Conservation (phyloP, 345 rosid genomes). For the Brassica nigra region DNA sequence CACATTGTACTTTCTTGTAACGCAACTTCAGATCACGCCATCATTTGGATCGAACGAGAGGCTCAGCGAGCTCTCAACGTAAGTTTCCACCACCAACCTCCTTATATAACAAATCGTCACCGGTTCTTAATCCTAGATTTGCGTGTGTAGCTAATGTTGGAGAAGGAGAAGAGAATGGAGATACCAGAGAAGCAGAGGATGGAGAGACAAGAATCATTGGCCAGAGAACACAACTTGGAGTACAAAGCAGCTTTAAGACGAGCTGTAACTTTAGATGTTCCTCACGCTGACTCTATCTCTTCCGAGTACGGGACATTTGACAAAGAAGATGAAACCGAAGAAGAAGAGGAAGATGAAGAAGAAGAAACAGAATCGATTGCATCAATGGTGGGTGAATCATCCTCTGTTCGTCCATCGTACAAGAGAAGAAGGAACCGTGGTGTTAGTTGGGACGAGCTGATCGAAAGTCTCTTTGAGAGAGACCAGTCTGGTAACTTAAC, state of each 20-base stretch:
- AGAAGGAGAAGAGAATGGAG: constrained; percentile 67
- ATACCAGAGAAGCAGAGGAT: constrained; percentile 77
- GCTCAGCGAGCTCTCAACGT: constrained; percentile 76
- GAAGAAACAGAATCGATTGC: constrained; percentile 15
- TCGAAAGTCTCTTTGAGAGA: constrained; percentile 66
- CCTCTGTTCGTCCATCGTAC: constrained; percentile 42
- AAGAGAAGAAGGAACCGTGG: constrained; percentile 34
- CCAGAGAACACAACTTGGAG: constrained; percentile 68
- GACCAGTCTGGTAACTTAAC: constrained; percentile 65
- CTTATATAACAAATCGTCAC: neutral
- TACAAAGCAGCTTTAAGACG: constrained; percentile 82
- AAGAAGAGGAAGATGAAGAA: constrained; percentile 32
- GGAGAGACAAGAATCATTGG: constrained; percentile 82
- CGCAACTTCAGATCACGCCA: constrained; percentile 93
- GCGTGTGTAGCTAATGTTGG: constrained; percentile 58
- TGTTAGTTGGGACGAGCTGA: constrained; percentile 76
- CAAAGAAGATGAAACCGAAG: constrained; percentile 48
- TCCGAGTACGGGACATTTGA: constrained; percentile 82
- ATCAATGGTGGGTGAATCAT: constrained; percentile 23
- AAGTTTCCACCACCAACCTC: constrained; percentile 36
- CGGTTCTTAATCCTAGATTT: neutral
- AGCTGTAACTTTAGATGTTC: constrained; percentile 76
- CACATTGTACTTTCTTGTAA: constrained; percentile 92
- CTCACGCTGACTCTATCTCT: constrained; percentile 63
- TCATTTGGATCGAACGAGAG: constrained; percentile 90